Evolutionary conservation across 2,329 filamentous ascomycete species (phyloP).

Genomic region (Geosmithia flava): DNA sequence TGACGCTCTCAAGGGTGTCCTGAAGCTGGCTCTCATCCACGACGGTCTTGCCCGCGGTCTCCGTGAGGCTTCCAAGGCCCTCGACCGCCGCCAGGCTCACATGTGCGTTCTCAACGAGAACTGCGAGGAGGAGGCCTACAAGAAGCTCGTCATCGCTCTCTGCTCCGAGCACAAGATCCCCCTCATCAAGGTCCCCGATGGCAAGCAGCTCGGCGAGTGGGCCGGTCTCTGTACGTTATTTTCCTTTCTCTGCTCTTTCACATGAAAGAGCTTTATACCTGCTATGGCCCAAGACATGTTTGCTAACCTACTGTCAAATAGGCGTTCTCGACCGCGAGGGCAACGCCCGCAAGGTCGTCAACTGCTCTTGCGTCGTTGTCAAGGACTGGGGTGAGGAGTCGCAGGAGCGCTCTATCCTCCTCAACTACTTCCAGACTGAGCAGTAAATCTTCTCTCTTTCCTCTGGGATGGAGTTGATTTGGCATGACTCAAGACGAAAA

Average conservation of each 20-base stretch:
- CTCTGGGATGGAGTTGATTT: background rate
- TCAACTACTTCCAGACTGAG: slow-evolving; percentile 79
- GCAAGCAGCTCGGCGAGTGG: slow-evolving; percentile 99
- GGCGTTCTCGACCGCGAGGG: slow-evolving; percentile 98
- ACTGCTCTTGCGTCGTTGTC: slow-evolving; percentile 99
- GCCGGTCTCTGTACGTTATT: slow-evolving; percentile 86
- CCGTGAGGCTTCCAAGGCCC: slow-evolving; percentile 95
- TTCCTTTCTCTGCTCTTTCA: background rate
- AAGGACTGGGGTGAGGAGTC: slow-evolving; percentile 99
- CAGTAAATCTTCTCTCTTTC: slow-evolving; percentile 9
- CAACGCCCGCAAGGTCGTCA: slow-evolving; percentile 99
- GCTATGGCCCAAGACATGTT: no score
- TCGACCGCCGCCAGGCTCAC: slow-evolving; percentile 96
- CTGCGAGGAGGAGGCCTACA: slow-evolving; percentile 99
- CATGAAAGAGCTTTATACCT: background rate
- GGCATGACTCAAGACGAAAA: no score
- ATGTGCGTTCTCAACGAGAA: slow-evolving; percentile 99
- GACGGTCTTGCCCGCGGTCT: slow-evolving; percentile 97
- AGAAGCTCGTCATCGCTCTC: slow-evolving; percentile 98
- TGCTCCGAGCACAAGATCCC: slow-evolving; percentile 99
- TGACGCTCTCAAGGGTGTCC: slow-evolving; percentile 96
- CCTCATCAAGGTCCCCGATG: slow-evolving; percentile 98
- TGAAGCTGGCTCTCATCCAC: slow-evolving; percentile 98
- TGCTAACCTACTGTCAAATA: slow-evolving; percentile 27
- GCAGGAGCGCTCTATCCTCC: slow-evolving; percentile 95